phyloP scores from a whole-genome alignment of 495 filamentous ascomycete species.

The Aspergillus cristatus region DNA sequence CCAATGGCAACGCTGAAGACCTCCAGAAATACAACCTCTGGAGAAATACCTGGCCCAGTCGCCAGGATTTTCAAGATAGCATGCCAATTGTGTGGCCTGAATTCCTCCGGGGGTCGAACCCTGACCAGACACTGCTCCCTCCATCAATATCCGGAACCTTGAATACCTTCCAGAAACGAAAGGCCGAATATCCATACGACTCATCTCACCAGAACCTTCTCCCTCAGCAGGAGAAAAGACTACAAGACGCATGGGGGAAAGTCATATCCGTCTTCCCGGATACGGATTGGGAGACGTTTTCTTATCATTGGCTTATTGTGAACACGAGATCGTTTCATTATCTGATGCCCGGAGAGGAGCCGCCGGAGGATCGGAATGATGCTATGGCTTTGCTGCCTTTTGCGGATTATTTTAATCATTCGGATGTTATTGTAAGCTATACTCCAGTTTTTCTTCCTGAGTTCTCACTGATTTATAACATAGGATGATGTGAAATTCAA shows the following conservation, averaged over 20 bases:
- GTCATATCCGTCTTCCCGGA: conserved; percentile 44
- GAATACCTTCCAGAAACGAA: conserved; percentile 18
- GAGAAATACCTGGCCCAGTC: conserved; percentile 59
- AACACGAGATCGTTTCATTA: conserved; percentile 81
- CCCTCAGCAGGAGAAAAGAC: conserved; percentile 48
- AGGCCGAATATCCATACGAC: conserved; percentile 19
- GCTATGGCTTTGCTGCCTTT: conserved; percentile 76
- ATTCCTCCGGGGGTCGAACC: conserved; percentile 16
- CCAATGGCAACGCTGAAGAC: conserved; percentile 31
- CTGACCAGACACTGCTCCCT: conserved; percentile 18
- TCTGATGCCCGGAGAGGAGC: conserved; percentile 41
- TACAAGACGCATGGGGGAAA: conserved; percentile 51
- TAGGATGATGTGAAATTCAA: conserved; percentile 59
- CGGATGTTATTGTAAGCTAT: conserved; percentile 36
- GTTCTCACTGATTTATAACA: no score
- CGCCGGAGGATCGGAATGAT: conserved; percentile 50
- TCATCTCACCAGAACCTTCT: conserved; percentile 45
- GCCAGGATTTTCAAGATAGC: conserved; percentile 45
- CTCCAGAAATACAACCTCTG: conserved; percentile 41
- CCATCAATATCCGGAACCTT: conserved; percentile 34
- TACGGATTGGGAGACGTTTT: conserved; percentile 45
- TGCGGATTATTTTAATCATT: conserved; percentile 83
- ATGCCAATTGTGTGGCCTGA: conserved; percentile 65
- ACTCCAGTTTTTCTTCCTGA: conserved; percentile 2
- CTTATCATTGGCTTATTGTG: conserved; percentile 70